phyloP scores from a whole-genome alignment of 805 yeast species.

The Starmerella apicola region DNA sequence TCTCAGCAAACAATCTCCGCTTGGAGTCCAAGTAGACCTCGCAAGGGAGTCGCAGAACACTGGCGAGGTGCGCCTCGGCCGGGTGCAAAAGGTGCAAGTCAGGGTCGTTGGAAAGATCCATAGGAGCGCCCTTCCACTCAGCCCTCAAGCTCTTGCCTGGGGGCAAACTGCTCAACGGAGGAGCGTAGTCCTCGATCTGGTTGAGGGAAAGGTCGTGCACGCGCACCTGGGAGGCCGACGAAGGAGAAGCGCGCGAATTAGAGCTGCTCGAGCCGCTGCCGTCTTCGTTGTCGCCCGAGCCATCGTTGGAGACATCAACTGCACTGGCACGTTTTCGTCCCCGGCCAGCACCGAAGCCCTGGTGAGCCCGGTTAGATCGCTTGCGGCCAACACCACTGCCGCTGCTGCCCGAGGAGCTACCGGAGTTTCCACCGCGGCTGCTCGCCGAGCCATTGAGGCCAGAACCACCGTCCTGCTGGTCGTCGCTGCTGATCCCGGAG shows the following conservation, averaged over 20 bases:
- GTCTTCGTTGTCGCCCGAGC: neutral
- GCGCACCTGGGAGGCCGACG: slow-evolving; percentile 16
- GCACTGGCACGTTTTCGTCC: slow-evolving; percentile 2
- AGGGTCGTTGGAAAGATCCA: slow-evolving; percentile 77
- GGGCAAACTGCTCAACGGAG: slow-evolving; percentile 54
- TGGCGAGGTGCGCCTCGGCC: slow-evolving; percentile 76
- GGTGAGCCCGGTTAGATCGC: neutral
- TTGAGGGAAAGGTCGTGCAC: slow-evolving; percentile 31
- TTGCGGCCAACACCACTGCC: slow-evolving; percentile 1
- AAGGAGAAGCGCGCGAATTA: neutral
- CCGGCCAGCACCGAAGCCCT: neutral
- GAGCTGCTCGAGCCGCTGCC: neutral
- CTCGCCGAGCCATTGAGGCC: neutral
- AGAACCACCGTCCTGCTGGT: too few relatives aligned
- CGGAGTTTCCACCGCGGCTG: neutral
- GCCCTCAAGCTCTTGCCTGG: slow-evolving; percentile 61
- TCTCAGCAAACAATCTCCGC: slow-evolving; percentile 78
- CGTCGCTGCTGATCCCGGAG: slow-evolving; percentile 2
- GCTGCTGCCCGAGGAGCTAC: slow-evolving; percentile 1
- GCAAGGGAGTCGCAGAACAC: slow-evolving; percentile 78
- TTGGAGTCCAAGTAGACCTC: slow-evolving; percentile 66
- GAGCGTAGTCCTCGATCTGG: slow-evolving; percentile 68
- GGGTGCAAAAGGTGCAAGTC: slow-evolving; percentile 66
- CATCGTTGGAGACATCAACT: neutral
- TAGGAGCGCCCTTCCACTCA: slow-evolving; percentile 98